Conservation (phyloP, 179 eudicot genomes). For the Spinacia oleracea region DNA sequence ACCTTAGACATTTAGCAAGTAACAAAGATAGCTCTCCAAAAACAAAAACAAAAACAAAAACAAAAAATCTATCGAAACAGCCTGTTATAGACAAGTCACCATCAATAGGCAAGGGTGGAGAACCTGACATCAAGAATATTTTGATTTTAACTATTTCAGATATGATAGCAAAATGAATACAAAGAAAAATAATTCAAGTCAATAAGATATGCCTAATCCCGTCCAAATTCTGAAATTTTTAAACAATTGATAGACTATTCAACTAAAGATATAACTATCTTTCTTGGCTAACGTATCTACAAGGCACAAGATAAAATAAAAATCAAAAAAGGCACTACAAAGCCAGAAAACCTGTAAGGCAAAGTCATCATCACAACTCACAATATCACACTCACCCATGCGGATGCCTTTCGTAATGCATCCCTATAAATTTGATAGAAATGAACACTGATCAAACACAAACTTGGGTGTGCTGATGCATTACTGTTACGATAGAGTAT, state of each 20-base stretch:
- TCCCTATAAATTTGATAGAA: not conserved
- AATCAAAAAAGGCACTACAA: not conserved
- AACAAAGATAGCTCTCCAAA: not conserved
- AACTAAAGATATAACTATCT: not conserved
- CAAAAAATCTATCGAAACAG: not conserved
- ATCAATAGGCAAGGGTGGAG: not conserved
- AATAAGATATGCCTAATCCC: not conserved
- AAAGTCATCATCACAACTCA: not conserved
- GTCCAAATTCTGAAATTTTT: not conserved
- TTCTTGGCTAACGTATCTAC: not conserved
- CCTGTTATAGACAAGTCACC: conserved; percentile 4
- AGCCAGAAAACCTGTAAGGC: not conserved
- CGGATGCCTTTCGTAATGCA: not conserved
- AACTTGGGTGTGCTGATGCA: not conserved
- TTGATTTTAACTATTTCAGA: not conserved
- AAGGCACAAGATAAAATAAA: not conserved
- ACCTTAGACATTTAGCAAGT: not conserved
- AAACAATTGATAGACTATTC: not conserved
- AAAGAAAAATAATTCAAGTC: too few species aligned
- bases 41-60: not conserved
- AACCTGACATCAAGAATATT: not conserved
- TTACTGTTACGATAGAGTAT: too few species aligned
- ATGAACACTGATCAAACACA: too few species aligned
- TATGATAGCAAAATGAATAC: not conserved
- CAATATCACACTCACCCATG: too few species aligned